Base-by-base conservation (phyloP, 2,329 filamentous ascomycete species). In the Emmonsiellopsis sp. region DNA sequence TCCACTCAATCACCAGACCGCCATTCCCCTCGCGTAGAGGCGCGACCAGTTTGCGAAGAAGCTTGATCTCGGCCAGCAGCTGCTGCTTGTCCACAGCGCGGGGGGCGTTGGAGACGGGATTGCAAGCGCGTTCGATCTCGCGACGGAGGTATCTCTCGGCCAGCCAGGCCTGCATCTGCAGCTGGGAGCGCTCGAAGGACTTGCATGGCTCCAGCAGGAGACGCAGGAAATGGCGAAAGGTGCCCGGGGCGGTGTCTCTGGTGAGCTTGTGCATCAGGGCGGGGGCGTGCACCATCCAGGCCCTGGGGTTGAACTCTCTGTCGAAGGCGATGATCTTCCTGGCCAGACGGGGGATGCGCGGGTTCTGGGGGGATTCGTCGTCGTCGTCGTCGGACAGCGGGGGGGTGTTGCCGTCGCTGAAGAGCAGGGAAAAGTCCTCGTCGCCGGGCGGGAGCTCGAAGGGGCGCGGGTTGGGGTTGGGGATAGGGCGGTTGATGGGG, bases 181-280 rank as follows among this genome's bases (percentile, higher is more conserved):
- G 68, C 64, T 87, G 85, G 48, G 86, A 82, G 59, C 81, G 79
- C 58, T 82, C 80, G 56, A 87, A 82, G 48, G 78, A 76, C 1
- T 77, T 70, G 61, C 84, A 83, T 62, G 51, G 49, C 21, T 58
- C 54, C 7, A 63, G 55, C 7, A 64, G 45, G 9, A 65, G 49
- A 2, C 62, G 34, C 21, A 64, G 39, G n/a, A 64, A 56, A 50
- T 65, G 63, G 9, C 51, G 51, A 47, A 58, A 63, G 4, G 61
- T 60, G 8, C 61, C 61, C 0, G 63, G 61, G 17, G 59, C 55
- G 5, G 58, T 48, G 32, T 51, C 42, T 3, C 53, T 40, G 1
- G 39, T 31, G 6, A 62, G 14, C 6, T 21, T 39, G 1, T 57
- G 55, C 32, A 60, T 51, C 13, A 32, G 49, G 5, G 42, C 37